A percentile compares a stretch with the other conserved stretches of the same genome.
phyloP scores from a whole-genome alignment of 805 yeast genomes.

The Vanderwaltozyma tropicalis region DNA sequence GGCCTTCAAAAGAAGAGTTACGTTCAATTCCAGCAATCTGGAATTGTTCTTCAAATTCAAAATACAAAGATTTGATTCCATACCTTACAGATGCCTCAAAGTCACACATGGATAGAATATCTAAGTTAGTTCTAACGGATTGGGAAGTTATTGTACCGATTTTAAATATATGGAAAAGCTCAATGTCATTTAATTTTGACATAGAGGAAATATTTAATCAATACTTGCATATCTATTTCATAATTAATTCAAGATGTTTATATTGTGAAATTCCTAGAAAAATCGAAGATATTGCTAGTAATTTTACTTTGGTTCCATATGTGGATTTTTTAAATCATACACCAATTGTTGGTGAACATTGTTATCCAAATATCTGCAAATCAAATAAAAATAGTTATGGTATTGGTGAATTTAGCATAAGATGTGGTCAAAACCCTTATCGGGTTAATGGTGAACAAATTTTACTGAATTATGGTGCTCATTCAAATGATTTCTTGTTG shows the following conservation, averaged over 20 bases:
- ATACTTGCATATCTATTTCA: constrained; percentile 69
- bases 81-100: constrained; percentile 37
- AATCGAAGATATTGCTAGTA: constrained; percentile 36
- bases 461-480: constrained; percentile 76
- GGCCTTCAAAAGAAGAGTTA: constrained; percentile 52
- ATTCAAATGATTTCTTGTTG: constrained; percentile 68
- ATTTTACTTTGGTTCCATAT: constrained; percentile 83
- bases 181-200: not conserved
- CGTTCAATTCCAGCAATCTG: constrained; percentile 52
- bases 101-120: constrained; percentile 34
- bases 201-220: constrained; percentile 10
- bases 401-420: constrained; percentile 22
- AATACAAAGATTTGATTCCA: constrained; percentile 23
- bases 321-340: constrained; percentile 82
- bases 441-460: constrained; percentile 40
- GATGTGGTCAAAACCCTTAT: constrained; percentile 16
- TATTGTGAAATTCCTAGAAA: constrained; percentile 59
- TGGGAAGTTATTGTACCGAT: constrained; percentile 28
- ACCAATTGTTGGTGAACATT: constrained; percentile 36
- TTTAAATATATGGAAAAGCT: constrained; percentile 12
- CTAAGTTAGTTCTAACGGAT: constrained; percentile 37
- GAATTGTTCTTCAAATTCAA: constrained; percentile 29
- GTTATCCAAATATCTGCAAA: constrained; percentile 37
- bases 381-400: constrained; percentile 14
- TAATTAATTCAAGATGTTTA: constrained; percentile 85